These are phyloP conservation scores for Uncinocarpus reesii DNA, from an alignment of 2,329 filamentous ascomycete species.

Conservation along the genomic window DNA sequence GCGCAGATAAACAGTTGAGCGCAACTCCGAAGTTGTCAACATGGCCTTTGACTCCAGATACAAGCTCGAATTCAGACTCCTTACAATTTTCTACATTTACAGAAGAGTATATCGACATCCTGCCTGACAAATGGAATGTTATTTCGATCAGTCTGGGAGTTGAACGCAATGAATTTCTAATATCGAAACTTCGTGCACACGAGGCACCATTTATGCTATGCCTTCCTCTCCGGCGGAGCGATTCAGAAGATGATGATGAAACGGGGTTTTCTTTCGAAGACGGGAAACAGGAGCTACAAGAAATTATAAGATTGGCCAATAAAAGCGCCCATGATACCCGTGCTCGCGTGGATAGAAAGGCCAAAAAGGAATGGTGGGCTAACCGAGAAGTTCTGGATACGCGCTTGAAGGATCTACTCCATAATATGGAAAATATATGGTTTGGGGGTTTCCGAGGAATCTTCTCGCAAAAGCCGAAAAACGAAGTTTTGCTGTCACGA, in stretches of 20 bases:
- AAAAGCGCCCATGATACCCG: slow-evolving; percentile 65
- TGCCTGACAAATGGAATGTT: slow-evolving; percentile 73
- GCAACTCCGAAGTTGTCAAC: slow-evolving; percentile 37
- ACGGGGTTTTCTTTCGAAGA: slow-evolving; percentile 76
- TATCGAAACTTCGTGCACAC: slow-evolving; percentile 70
- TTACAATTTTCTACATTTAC: slow-evolving; percentile 54
- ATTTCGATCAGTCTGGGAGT: slow-evolving; percentile 79
- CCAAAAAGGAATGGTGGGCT: slow-evolving; percentile 79
- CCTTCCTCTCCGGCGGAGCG: slow-evolving; percentile 72
- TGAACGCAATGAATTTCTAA: slow-evolving; percentile 69
- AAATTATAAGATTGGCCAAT: slow-evolving; percentile 75
- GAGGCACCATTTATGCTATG: slow-evolving; percentile 76
- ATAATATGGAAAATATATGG: slow-evolving; percentile 87
- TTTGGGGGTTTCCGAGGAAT: slow-evolving; percentile 89
- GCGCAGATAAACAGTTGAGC: slow-evolving; percentile 38
- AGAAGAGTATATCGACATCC: slow-evolving; percentile 69
- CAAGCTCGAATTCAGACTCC: slow-evolving; percentile 29
- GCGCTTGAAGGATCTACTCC: slow-evolving; percentile 64
- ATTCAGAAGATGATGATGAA: slow-evolving; percentile 65
- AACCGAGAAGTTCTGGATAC: slow-evolving; percentile 70
- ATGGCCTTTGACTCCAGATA: slow-evolving; percentile 38
- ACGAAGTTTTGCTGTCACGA: slow-evolving; percentile 55
- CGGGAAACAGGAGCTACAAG: slow-evolving; percentile 65
- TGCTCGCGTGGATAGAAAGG: slow-evolving; percentile 62
- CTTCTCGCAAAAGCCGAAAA: slow-evolving; percentile 63